A percentile compares a stretch with the other conserved stretches of the same genome.
Conservation (phyloP, 805 yeast species). For the Candida boidinii region DNA sequence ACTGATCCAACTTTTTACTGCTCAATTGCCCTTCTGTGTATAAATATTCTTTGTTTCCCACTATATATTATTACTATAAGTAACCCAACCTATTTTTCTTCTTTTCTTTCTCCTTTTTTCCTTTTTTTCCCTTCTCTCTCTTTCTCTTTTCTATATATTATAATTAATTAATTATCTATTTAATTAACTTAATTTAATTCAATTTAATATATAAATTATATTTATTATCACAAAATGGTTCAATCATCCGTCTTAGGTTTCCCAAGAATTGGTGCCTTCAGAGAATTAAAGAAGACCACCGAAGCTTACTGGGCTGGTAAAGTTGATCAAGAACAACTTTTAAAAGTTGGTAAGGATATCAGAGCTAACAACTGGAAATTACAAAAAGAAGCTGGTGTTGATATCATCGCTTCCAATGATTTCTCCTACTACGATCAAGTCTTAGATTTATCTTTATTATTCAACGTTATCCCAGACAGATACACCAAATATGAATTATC, state of each 20-base stretch:
- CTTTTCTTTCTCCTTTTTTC: not conserved
- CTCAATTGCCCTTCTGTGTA: too few relatives aligned
- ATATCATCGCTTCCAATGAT: slow-evolving; percentile 94
- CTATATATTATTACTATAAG: too few relatives aligned
- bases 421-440: slow-evolving; percentile 98
- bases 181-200: too few relatives aligned
- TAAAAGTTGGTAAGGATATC: slow-evolving; percentile 89
- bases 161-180: not conserved
- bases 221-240: slow-evolving; percentile 52
- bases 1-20: too few relatives aligned
- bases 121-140: not conserved
- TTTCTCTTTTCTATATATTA: not conserved
- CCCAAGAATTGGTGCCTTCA: slow-evolving; percentile 99
- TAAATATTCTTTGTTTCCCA: not conserved
- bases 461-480: slow-evolving; percentile 96
- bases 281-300: slow-evolving; percentile 98
- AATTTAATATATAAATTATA: not conserved
- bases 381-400: slow-evolving; percentile 96
- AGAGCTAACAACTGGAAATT: slow-evolving; percentile 97
- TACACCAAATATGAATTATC: slow-evolving; percentile 87
- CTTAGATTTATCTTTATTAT: slow-evolving; percentile 81
- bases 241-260: slow-evolving; percentile 96
- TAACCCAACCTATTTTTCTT: too few relatives aligned
- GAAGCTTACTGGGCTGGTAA: slow-evolving; percentile 99
- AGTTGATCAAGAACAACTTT: slow-evolving; percentile 75